phyloP scores from a whole-genome alignment of 2,329 filamentous ascomycete species.

The Aureobasidium pullulans region DNA sequence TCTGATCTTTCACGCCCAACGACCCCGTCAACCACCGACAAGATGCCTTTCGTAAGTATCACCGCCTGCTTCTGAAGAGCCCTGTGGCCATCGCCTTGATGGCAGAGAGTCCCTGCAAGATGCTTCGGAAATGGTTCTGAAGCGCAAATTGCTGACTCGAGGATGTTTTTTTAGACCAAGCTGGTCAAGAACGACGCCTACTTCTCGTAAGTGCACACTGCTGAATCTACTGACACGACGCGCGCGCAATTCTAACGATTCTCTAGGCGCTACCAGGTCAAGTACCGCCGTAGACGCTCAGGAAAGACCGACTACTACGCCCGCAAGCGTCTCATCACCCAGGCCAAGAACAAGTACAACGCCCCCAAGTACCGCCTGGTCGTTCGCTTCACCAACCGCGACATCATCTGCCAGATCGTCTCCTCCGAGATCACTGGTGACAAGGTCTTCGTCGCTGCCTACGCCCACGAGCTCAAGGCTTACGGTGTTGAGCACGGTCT shows the following conservation, averaged over 20 bases:
- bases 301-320: slow-evolving; percentile 99
- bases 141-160: slow-evolving; percentile 99
- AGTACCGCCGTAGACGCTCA: slow-evolving; percentile 93
- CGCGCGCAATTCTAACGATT: slow-evolving; percentile 10
- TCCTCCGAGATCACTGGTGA: slow-evolving; percentile 93
- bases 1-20: slow-evolving; percentile 2
- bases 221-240: background rate
- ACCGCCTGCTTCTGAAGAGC: slow-evolving; percentile 14
- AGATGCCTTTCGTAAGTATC: slow-evolving; percentile 43
- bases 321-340: slow-evolving; percentile 97
- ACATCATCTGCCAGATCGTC: slow-evolving; percentile 98
- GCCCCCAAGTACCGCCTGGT: slow-evolving; percentile 99
- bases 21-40: slow-evolving; percentile 20
- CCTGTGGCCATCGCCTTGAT: slow-evolving; percentile 2
- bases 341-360: slow-evolving; percentile 99
- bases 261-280: slow-evolving; percentile 88
- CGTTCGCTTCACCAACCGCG: slow-evolving; percentile 75
- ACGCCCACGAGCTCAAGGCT: slow-evolving; percentile 94
- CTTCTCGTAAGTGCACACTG: slow-evolving; percentile 69
- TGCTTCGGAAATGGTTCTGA: slow-evolving; percentile 91
- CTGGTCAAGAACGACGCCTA: slow-evolving; percentile 95
- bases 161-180: slow-evolving; percentile 68
- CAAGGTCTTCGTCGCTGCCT: slow-evolving; percentile 90
- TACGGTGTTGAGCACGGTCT: slow-evolving; percentile 98
- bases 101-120: slow-evolving; percentile 79